phyloP scores from a whole-genome alignment of 345 rosid species.

The Populus euphratica region DNA sequence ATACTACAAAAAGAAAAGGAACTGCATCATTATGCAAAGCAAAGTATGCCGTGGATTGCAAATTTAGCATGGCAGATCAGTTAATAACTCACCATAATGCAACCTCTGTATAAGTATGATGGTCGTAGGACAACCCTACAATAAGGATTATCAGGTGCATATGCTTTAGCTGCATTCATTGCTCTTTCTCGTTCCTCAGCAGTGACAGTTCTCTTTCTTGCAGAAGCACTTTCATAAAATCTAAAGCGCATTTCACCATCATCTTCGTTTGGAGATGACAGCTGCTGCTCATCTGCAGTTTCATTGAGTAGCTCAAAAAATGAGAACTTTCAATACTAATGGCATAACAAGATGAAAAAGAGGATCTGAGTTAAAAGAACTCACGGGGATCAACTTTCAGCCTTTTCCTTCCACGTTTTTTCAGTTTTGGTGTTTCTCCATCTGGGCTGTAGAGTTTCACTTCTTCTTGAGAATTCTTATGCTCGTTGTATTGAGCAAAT shows the following conservation, averaged over 20 bases:
- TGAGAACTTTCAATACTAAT: conserved; percentile 13
- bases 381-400: conserved; percentile 64
- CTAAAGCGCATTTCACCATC: conserved; percentile 49
- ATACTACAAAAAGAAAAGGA: conserved; percentile 44
- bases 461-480: conserved; percentile 20
- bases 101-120: conserved; percentile 72
- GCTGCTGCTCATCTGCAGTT: conserved; percentile 39
- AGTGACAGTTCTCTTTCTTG: conserved; percentile 70
- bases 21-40: not conserved
- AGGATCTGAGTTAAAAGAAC: conserved; percentile 17
- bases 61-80: not conserved
- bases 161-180: conserved; percentile 69
- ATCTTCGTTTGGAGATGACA: conserved; percentile 40
- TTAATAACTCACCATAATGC: conserved; percentile 65
- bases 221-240: conserved; percentile 77
- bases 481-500: conserved; percentile 18
- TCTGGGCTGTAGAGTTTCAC: conserved; percentile 30
- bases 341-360: not conserved
- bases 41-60: not conserved
- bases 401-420: conserved; percentile 70
- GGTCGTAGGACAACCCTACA: conserved; percentile 85
- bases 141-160: conserved; percentile 73
- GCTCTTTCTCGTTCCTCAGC: conserved; percentile 78
- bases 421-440: conserved; percentile 41
- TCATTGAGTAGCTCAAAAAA: conserved; percentile 11